Evolutionary conservation across 331 rosid species (phyloP), one percentile per base, ranked within the genome.

Genomic region (Acacia concinna): DNA sequence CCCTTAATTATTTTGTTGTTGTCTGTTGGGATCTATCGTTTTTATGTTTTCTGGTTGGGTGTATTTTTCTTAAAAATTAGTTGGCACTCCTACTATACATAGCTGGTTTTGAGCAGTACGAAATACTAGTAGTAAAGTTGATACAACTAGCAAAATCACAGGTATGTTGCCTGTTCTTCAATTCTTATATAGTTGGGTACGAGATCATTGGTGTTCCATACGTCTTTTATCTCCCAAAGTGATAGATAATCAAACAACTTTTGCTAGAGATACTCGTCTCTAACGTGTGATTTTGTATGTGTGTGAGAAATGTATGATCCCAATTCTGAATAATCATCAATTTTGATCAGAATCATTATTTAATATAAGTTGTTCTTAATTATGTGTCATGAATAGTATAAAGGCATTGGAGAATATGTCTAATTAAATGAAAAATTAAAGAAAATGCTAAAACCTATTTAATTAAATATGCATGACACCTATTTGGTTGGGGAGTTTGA

Each of bases 151-250:
- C 64, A 57, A 23, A 25, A 25, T 57, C 64, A 57, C 18, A 3
- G 64, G 17, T 87, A 80, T 84, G 43, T 40, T 60, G 81, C 90
- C 90, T 73, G 91, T 91, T 85, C 96, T 90, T 89, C 84, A 79
- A 93, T 78, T 85, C 91, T 10, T 5, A 37, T 89, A 93, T 80
- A 80, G 72, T 47, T 1, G 80, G 77, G 89, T 85, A 59, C 85
- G 77, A 89, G 94, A 90, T 89, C 83, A 96, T 84, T 34, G 84
- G 82, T 79, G 90, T 90, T n/a, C 30, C 27, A 80, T 81, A 88
- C 62, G 49, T 68, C 11, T 63, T 54, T 25, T n/a, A 12, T 3
- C 4, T 0, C 6, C 20, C 51, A 5, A 43, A 9, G 47, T 43
- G 47, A 43, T 43, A 12, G 3, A 43, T 38, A 43, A 46, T 46